Base-by-base conservation (phyloP, 768 basidiomycete genomes). In the Trametes elegans region DNA sequence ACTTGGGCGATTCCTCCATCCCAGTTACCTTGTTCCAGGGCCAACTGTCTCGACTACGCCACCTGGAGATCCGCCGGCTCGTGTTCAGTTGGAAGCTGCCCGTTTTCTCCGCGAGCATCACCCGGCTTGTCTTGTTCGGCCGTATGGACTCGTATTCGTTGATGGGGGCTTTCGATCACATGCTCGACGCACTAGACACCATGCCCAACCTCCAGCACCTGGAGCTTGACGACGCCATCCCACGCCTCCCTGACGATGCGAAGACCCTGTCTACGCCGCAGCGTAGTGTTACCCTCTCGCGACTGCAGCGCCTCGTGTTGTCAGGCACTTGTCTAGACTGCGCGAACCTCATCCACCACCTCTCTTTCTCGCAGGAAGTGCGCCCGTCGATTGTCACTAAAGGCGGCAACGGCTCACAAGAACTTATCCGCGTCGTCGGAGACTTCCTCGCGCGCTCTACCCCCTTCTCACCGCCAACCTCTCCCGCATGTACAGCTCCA, bases 151-250 rank as follows among this genome's bases (percentile, higher is more conserved):
- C 39, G 16, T 39, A 48, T 21, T 31, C 53, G 5, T 16, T 54
- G 21, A 5, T 32, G n/a, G 55, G 42, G 9, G 31, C 46, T 8
- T 56, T 56, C 27, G 55, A 49, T 1, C 27, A 28, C 9, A 18
- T 56, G 2, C 23, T 56, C 8, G 10, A 18, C 19, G 41, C 55
- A 5, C 48, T 56, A 18, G 34, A 56, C 4, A 13, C 7, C 3
- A 44, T 56, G 55, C 10, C 34, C 2, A 10, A 13, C 42, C 42
- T 56, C 1, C 18, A 49, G 16, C 2, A 23, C 6, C 18, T 56
- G 8, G 41, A 44, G 2, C 48, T 56, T 2, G 41, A 55, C 7
- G 28, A 44, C 13, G 40, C 54, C 16, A 44, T 55, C 13, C 54
- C 54, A 32, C 46, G 32, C 24, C 27, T 55, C 3, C 40, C 31